Evolutionary conservation across 768 basidiomycete species (phyloP).

Genomic region (Porpolomopsis calyptriformis): DNA sequence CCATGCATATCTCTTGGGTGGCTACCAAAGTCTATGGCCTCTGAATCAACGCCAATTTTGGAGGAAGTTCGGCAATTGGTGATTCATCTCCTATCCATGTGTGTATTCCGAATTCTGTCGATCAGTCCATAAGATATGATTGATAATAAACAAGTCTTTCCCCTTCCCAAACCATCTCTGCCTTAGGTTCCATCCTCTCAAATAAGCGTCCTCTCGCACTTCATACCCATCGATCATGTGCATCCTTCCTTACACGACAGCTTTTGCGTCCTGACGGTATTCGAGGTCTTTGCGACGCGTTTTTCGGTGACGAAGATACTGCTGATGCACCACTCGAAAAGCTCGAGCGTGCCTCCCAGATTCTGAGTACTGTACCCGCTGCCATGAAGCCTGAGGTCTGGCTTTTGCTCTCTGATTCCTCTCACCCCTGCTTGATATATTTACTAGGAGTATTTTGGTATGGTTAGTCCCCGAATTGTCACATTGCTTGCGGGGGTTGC

Average conservation of each 20-base stretch:
- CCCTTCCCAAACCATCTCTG: slow-evolving; percentile 52
- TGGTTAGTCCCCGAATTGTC: slow-evolving; percentile 45
- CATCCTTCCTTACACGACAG: slow-evolving; percentile 58
- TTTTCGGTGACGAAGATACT: slow-evolving; percentile 55
- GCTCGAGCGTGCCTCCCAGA: slow-evolving; percentile 58
- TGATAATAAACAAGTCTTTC: slow-evolving; percentile 37
- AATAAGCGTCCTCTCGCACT: slow-evolving; percentile 29
- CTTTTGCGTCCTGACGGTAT: slow-evolving; percentile 63
- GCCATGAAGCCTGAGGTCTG: slow-evolving; percentile 46
- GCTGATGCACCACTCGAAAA: slow-evolving; percentile 55
- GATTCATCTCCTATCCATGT: slow-evolving; percentile 54
- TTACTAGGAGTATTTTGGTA: slow-evolving; percentile 49
- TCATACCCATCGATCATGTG: slow-evolving; percentile 50
- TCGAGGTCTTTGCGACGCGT: slow-evolving; percentile 52
- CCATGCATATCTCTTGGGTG: slow-evolving; percentile 61
- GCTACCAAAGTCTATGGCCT: slow-evolving; percentile 46
- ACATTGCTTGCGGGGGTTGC: slow-evolving; percentile 35
- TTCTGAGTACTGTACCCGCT: slow-evolving; percentile 54
- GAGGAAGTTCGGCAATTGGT: slow-evolving; percentile 41
- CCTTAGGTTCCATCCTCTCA: slow-evolving; percentile 52
- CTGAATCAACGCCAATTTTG: slow-evolving; percentile 27
- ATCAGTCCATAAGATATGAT: slow-evolving; percentile 12
- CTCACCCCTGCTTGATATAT: slow-evolving; percentile 1
- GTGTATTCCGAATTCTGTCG: slow-evolving; percentile 21
- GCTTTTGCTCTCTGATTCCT: background rate